phyloP scores from a whole-genome alignment of 78 protist species.

The Mantamonas sphyraenae region DNA sequence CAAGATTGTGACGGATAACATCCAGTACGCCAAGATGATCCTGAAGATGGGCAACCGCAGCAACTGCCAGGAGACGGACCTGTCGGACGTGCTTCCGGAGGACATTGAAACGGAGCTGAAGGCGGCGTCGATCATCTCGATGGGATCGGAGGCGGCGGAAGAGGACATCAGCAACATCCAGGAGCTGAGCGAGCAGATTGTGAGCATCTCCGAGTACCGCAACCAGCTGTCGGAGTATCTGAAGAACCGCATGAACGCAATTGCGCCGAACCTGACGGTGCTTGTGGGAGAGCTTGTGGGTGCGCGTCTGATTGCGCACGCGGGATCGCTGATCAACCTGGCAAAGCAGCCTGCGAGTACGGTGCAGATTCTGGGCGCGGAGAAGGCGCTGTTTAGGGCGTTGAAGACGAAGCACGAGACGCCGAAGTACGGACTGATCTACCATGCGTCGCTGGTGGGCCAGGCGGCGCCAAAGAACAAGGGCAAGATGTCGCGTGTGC shows the following conservation, averaged over 20 bases:
- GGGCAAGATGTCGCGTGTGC: constrained; percentile 93
- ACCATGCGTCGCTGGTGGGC: constrained; percentile 92
- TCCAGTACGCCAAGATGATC: constrained; percentile 63
- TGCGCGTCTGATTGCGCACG: constrained; percentile 89
- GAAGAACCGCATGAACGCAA: constrained; percentile 79
- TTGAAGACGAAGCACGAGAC: constrained; percentile 84
- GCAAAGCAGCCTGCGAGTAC: constrained; percentile 97
- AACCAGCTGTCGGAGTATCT: constrained; percentile 85
- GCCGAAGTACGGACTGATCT: constrained; percentile 97
- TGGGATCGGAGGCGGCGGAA: constrained; percentile 36
- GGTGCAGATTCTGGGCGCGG: constrained; percentile 93
- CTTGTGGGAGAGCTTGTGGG: constrained; percentile 94
- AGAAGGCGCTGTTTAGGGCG: constrained; percentile 75
- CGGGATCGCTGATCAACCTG: constrained; percentile 86
- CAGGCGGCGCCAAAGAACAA: constrained; percentile 90
- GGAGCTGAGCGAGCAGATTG: constrained; percentile 70
- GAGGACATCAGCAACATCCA: constrained; percentile 82
- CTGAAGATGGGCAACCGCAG: constrained; percentile 54
- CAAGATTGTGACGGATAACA: constrained; percentile 75
- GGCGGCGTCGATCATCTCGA: constrained; percentile 44
- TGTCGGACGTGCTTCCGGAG: constrained; percentile 73
- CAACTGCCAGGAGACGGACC: constrained; percentile 40
- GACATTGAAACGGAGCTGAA: constrained; percentile 49
- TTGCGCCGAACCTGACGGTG: constrained; percentile 91
- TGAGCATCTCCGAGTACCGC: constrained; percentile 75